Evolutionary conservation across 169 alveolate genomes (phyloP).

Genomic region (Babesia bigemina): DNA sequence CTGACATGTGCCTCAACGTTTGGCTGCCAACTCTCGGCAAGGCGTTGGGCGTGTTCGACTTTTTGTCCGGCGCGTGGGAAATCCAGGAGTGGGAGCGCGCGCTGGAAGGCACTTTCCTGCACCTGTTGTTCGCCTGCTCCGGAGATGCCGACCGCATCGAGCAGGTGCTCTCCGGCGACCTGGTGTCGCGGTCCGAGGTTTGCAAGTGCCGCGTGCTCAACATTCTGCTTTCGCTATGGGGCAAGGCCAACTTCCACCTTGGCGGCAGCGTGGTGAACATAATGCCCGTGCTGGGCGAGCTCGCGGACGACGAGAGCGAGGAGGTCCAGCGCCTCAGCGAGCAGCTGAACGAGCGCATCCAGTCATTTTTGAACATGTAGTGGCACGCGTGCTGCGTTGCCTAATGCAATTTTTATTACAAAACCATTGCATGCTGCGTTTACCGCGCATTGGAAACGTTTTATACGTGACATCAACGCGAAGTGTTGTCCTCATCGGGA

Average conservation of each 20-base stretch:
- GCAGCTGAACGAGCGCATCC: slow-evolving; percentile 35
- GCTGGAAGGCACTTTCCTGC: slow-evolving; percentile 8
- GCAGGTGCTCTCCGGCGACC: slow-evolving; percentile 38
- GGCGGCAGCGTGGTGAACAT: slow-evolving; percentile 44
- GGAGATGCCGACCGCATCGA: slow-evolving; percentile 46
- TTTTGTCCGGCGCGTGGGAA: not conserved
- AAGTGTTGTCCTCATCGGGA: too few species aligned
- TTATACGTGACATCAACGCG: too few species aligned
- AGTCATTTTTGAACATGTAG: slow-evolving; percentile 30
- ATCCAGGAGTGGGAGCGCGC: slow-evolving; percentile 11
- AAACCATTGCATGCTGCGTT: too few species aligned
- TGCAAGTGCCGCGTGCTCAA: slow-evolving; percentile 34
- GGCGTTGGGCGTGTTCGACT: slow-evolving; percentile 28
- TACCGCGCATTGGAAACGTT: too few species aligned
- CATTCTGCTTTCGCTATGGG: slow-evolving; percentile 50
- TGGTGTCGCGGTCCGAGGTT: slow-evolving; percentile 15
- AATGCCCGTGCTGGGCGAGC: slow-evolving; percentile 67
- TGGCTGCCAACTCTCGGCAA: slow-evolving; percentile 33
- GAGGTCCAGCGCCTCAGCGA: slow-evolving; percentile 46
- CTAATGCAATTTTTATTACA: too few species aligned
- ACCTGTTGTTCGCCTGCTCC: slow-evolving; percentile 24
- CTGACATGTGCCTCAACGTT: slow-evolving; percentile 37
- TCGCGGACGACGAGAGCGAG: slow-evolving; percentile 53
- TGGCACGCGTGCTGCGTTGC: not conserved
- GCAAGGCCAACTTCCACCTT: slow-evolving; percentile 43